These are phyloP conservation scores for Podospora bellae-mahoneyi DNA, from an alignment of 495 filamentous ascomycete species.

Conservation along the genomic window DNA sequence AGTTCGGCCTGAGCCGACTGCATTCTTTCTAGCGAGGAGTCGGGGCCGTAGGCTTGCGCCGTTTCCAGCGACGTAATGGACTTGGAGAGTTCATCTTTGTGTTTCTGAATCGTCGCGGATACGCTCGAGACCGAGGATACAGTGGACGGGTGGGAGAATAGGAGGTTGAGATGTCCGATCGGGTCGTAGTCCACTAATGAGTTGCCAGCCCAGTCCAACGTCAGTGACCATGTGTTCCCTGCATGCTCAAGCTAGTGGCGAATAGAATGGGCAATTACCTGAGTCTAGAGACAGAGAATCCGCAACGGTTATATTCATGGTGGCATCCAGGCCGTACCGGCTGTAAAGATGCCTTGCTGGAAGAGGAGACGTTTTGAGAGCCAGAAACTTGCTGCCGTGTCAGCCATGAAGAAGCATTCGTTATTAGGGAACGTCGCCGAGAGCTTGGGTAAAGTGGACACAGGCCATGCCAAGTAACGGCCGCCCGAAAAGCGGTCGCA, in stretches of 20 bases:
- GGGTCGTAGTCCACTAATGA: constrained; percentile 85
- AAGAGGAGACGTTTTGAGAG: background rate
- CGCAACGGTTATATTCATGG: constrained; percentile 46
- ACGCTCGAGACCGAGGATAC: constrained; percentile 72
- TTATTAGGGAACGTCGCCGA: constrained; percentile 5
- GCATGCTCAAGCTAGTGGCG: background rate
- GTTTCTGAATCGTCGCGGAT: constrained; percentile 64
- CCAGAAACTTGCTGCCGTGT: background rate
- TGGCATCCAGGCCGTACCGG: constrained; percentile 10
- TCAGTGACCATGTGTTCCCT: background rate
- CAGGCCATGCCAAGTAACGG: background rate
- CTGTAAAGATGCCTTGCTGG: background rate
- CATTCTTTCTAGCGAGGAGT: constrained; percentile 83
- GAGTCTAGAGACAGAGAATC: constrained; percentile 49
- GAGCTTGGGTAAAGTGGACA: constrained; percentile 5
- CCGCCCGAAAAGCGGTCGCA: background rate
- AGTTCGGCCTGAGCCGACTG: constrained; percentile 86
- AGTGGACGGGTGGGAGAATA: constrained; percentile 89
- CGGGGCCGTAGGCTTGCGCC: constrained; percentile 79
- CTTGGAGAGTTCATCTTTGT: constrained; percentile 79
- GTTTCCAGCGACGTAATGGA: constrained; percentile 75
- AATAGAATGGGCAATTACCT: constrained; percentile 33
- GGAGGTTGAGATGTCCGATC: constrained; percentile 84
- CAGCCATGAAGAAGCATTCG: background rate
- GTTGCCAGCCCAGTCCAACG: background rate